phyloP scores from a whole-genome alignment of 2,329 filamentous ascomycete genomes.

The Trichoderma sp. region DNA sequence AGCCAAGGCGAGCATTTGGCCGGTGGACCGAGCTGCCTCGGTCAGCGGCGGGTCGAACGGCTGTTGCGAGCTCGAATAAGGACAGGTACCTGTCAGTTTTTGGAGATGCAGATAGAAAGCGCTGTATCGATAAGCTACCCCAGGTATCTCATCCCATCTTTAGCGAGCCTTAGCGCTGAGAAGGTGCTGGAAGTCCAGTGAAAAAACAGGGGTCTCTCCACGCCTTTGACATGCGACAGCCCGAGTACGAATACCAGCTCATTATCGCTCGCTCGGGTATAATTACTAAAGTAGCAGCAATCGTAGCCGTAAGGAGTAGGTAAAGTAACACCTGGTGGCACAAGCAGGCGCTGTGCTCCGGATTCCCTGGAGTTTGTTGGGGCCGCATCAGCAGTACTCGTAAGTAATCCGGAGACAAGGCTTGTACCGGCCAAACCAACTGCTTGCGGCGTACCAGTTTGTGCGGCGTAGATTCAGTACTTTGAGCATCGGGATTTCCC shows the following conservation, averaged over 20 bases:
- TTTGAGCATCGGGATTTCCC: slow-evolving; percentile 15
- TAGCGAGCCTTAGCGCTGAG: slow-evolving; percentile 17
- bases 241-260: slow-evolving; percentile 16
- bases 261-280: not conserved
- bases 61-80: not conserved
- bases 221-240: not conserved
- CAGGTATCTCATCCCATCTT: not conserved
- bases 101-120: not conserved
- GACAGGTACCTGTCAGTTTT: not conserved
- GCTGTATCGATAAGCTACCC: slow-evolving; percentile 10
- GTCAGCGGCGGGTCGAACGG: slow-evolving; percentile 7
- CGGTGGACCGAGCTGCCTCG: slow-evolving; percentile 15
- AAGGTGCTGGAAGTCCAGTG: not conserved
- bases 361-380: not conserved
- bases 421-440: not conserved
- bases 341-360: not conserved
- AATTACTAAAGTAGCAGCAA: not conserved
- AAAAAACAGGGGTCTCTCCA: slow-evolving; percentile 12
- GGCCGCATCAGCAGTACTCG: not conserved
- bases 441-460: slow-evolving; percentile 23
- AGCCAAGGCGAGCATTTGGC: not conserved
- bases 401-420: not conserved
- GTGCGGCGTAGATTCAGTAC: slow-evolving; percentile 24
- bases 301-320: not conserved
- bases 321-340: not conserved